Evolutionary conservation across 1,139 yeast species (phyloP).

Genomic region (Diutina siamensis): DNA sequence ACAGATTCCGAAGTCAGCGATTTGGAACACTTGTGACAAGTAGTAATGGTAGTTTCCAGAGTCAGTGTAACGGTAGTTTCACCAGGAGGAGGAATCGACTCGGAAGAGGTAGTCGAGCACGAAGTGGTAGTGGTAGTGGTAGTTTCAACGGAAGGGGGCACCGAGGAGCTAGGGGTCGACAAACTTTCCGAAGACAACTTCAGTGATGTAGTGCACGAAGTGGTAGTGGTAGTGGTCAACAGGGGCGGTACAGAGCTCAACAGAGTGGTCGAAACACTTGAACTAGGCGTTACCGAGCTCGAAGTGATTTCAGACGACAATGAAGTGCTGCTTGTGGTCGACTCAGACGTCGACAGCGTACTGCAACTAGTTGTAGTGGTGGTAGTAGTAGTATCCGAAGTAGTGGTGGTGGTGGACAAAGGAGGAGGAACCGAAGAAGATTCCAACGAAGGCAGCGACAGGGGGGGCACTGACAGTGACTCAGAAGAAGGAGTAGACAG

Average conservation of each 20-base stretch:
- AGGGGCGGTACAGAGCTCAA: not conserved
- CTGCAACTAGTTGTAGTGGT: not conserved
- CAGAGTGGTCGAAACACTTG: not conserved
- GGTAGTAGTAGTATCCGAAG: not conserved
- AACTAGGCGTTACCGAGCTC: not conserved
- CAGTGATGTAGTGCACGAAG: conserved; percentile 12
- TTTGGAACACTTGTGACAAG: not conserved
- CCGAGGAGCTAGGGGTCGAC: no score
- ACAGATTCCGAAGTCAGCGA: conserved; percentile 22
- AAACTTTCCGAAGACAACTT: not conserved
- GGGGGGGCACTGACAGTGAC: not conserved
- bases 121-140: conserved; percentile 17
- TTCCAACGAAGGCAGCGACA: not conserved
- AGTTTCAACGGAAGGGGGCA: not conserved
- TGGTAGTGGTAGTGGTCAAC: not conserved
- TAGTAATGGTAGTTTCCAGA: not conserved
- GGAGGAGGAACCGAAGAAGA: not conserved
- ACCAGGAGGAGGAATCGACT: no score
- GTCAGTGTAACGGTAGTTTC: conserved; percentile 12
- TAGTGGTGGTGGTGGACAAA: not conserved
- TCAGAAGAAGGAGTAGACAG: no score
- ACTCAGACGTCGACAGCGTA: not conserved
- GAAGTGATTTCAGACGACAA: not conserved
- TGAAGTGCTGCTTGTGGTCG: not conserved
- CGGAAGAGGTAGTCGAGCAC: conserved; percentile 33